These are phyloP conservation scores for Cardiospermum halicacabum DNA, from an alignment of 345 rosid species.

Conservation along the genomic window DNA sequence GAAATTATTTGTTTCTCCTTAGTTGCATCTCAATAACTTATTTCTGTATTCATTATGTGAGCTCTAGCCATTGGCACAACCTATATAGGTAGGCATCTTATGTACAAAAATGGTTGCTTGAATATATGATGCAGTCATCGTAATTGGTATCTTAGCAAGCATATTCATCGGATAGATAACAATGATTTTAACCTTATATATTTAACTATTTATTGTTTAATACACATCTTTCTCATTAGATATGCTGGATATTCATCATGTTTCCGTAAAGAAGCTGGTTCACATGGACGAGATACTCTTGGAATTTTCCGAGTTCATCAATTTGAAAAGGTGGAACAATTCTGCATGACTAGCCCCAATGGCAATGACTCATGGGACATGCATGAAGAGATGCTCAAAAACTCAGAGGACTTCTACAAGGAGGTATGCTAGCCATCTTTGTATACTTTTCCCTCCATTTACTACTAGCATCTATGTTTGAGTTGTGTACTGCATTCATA, in stretches of 20 bases:
- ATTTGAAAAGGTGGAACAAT: constrained; percentile 96
- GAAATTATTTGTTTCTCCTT: too few relatives aligned
- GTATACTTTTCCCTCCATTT: not conserved
- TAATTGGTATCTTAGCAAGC: too few relatives aligned
- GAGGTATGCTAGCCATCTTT: constrained; percentile 31
- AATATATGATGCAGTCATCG: too few relatives aligned
- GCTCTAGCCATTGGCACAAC: too few relatives aligned
- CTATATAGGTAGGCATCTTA: too few relatives aligned
- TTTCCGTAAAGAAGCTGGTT: constrained; percentile 97
- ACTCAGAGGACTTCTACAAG: constrained; percentile 83
- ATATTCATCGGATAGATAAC: too few relatives aligned
- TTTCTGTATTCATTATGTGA: too few relatives aligned
- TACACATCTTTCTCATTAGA: constrained; percentile 28
- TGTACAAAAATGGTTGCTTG: too few relatives aligned
- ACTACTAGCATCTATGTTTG: not conserved
- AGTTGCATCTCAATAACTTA: too few relatives aligned
- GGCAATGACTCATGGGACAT: constrained; percentile 82
- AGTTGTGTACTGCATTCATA: not conserved
- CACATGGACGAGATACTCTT: constrained; percentile 93
- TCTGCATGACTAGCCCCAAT: constrained; percentile 84
- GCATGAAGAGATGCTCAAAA: constrained; percentile 93
- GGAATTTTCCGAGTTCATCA: constrained; percentile 99
- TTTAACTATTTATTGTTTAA: too few relatives aligned
- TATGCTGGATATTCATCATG: constrained; percentile 95
- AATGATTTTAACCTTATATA: too few relatives aligned